phyloP scores from a whole-genome alignment of 768 basidiomycete species.

The Dentipellis sp. region DNA sequence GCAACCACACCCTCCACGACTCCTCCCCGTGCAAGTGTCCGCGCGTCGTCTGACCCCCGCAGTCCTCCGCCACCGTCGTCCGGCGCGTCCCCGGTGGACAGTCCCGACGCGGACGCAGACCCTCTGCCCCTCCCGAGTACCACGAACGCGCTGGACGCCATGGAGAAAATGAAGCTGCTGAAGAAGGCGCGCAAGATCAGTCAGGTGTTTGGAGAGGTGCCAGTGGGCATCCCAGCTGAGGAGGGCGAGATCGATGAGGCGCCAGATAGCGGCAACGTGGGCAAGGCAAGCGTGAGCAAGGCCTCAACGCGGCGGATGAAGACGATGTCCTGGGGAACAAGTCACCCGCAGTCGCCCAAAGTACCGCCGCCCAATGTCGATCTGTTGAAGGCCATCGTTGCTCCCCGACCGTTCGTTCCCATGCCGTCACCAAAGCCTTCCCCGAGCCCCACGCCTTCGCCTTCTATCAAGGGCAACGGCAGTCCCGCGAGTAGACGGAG shows the following conservation, averaged over 20 bases:
- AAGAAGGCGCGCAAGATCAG: constrained; percentile 36
- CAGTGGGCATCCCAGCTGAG: constrained; percentile 12
- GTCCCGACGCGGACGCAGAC: neutral
- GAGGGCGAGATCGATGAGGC: neutral
- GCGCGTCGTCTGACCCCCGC: neutral
- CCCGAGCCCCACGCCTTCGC: constrained; percentile 6
- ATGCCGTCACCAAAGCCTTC: neutral
- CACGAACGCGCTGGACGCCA: constrained; percentile 24
- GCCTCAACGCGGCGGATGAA: neutral
- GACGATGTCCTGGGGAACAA: constrained; percentile 1
- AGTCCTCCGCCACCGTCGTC: neutral
- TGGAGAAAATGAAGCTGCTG: constrained; percentile 29
- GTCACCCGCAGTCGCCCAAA: constrained; percentile 7
- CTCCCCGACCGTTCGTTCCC: neutral
- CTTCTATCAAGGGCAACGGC: neutral
- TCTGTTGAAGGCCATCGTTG: neutral
- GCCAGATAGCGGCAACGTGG: neutral
- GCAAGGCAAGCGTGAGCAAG: neutral
- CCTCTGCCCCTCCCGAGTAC: constrained; percentile 15
- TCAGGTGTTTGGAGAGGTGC: constrained; percentile 31
- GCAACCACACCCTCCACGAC: neutral
- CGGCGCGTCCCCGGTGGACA: neutral
- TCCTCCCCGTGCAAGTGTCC: neutral
- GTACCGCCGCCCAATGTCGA: constrained; percentile 3
- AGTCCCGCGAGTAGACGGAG: too few species aligned